phyloP scores from a whole-genome alignment of 164 flowering plant genomes.

The Chimonanthus salicifolius region DNA sequence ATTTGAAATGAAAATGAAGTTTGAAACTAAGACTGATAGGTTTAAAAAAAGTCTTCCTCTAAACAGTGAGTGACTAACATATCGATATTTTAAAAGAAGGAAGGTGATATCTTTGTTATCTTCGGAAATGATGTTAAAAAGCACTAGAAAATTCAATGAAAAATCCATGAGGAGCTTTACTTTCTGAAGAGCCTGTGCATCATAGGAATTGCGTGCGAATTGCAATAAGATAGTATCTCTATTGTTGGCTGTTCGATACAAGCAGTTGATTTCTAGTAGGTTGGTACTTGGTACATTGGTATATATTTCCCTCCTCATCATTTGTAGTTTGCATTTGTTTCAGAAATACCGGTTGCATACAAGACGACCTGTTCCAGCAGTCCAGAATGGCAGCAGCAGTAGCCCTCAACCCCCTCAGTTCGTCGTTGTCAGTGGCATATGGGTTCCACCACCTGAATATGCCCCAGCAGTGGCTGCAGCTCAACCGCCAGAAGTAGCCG shows the following conservation, averaged over 20 bases:
- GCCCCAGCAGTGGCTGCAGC: constrained; percentile 24
- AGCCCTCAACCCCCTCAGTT: constrained; percentile 49
- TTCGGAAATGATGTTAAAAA: background rate
- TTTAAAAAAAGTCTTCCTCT: background rate
- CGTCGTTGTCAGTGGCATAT: constrained; percentile 77
- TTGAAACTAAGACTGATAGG: background rate
- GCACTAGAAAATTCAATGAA: background rate
- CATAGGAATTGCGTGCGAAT: too few relatives aligned
- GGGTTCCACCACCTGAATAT: constrained; percentile 61
- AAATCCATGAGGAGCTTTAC: background rate
- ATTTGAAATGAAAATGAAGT: too few relatives aligned
- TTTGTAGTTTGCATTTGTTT: background rate
- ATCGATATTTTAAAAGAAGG: too few relatives aligned
- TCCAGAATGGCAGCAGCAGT: constrained; percentile 11
- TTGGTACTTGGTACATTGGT: background rate
- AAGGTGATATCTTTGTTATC: too few relatives aligned
- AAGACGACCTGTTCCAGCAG: constrained; percentile 47
- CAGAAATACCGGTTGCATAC: constrained; percentile 76
- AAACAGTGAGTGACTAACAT: background rate
- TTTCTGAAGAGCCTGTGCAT: too few relatives aligned
- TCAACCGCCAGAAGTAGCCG: constrained; percentile 20
- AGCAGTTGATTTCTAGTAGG: too few relatives aligned
- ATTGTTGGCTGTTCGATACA: too few relatives aligned
- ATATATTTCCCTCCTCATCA: background rate
- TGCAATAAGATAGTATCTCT: too few relatives aligned